phyloP scores from a whole-genome alignment of 495 filamentous ascomycete genomes.

The Annulohypoxylon moriforme region DNA sequence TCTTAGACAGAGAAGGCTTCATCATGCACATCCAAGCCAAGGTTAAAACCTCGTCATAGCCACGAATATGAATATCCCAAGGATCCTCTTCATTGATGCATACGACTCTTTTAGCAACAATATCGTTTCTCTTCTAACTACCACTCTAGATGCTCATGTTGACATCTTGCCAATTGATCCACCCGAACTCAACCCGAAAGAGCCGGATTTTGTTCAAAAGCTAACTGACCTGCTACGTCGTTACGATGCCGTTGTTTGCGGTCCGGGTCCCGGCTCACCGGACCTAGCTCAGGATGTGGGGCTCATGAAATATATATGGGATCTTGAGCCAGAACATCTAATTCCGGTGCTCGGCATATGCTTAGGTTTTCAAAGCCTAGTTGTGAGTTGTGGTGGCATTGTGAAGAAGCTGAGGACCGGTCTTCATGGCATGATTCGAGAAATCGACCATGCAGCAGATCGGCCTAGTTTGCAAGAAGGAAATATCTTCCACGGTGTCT shows the following conservation, averaged over 20 bases:
- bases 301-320: slow-evolving; percentile 82
- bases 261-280: slow-evolving; percentile 80
- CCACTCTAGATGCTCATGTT: slow-evolving; percentile 71
- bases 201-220: slow-evolving; percentile 34
- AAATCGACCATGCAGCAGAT: slow-evolving; percentile 63
- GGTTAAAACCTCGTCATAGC: slow-evolving; percentile 19
- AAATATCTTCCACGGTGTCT: slow-evolving; percentile 63
- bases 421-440: slow-evolving; percentile 82
- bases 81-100: slow-evolving; percentile 88
- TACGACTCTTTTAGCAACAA: slow-evolving; percentile 98
- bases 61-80: slow-evolving; percentile 49
- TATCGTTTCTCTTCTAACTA: slow-evolving; percentile 80
- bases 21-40: slow-evolving; percentile 31
- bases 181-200: slow-evolving; percentile 47
- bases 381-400: slow-evolving; percentile 70
- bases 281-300: slow-evolving; percentile 74
- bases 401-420: slow-evolving; percentile 73
- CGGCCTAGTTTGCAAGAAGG: slow-evolving; percentile 42
- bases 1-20: neutral
- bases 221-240: slow-evolving; percentile 61
- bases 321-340: slow-evolving; percentile 64
- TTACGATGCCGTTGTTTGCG: slow-evolving; percentile 82
- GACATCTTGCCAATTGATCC: slow-evolving; percentile 78
- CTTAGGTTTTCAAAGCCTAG: slow-evolving; percentile 89
- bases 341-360: slow-evolving; percentile 90